Evolutionary conservation across 31 red algal genomes (phyloP).

Genomic region (Odonthalia washingtoniensis): DNA sequence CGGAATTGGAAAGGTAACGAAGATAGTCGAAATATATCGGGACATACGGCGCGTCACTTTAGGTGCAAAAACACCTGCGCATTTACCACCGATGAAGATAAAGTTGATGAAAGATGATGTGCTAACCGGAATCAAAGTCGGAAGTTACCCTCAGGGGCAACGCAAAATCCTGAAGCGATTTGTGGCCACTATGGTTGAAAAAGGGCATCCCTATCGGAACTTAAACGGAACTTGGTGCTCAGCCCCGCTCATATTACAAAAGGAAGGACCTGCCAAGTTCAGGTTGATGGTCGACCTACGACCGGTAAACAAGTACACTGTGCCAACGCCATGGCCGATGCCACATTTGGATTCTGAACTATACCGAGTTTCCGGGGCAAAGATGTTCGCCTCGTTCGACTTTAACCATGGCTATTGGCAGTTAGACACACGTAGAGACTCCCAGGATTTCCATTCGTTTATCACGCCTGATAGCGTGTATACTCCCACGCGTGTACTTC

Average conservation of each 20-base stretch:
- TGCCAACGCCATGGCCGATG: constrained; percentile 22
- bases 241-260: neutral
- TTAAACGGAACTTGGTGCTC: neutral
- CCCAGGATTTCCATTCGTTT: constrained; percentile 32
- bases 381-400: constrained; percentile 44
- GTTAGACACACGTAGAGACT: constrained; percentile 1
- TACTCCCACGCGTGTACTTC: constrained; percentile 29
- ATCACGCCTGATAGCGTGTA: constrained; percentile 38
- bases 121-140: no score
- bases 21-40: no score
- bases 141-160: no score
- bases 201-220: no score
- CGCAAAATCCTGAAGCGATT: no score
- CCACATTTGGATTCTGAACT: constrained; percentile 18
- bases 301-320: constrained; percentile 22
- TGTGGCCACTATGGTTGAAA: no score
- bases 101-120: no score
- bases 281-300: neutral
- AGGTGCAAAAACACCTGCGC: no score
- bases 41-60: no score
- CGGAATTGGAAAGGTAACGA: no score
- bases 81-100: no score
- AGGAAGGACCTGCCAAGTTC: neutral
- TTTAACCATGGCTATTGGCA: constrained; percentile 48
- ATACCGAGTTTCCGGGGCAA: neutral